Conservation (phyloP, 2,329 filamentous ascomycete genomes). For the Fusarium sp. region DNA sequence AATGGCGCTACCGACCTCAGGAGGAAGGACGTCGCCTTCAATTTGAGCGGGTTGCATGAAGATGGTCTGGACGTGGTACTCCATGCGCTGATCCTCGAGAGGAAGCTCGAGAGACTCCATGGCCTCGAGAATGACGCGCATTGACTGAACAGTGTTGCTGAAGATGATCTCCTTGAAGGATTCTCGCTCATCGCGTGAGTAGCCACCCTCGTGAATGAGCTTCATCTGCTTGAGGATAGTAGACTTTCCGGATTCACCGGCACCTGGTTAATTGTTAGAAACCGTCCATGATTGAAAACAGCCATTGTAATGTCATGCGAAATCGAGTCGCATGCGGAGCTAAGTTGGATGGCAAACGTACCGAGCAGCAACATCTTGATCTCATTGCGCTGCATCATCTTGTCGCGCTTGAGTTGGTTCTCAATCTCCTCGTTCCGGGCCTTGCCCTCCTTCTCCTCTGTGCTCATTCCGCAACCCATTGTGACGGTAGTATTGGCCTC, state of each 20-base stretch:
- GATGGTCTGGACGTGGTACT: slow-evolving; percentile 98
- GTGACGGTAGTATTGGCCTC: slow-evolving; percentile 63
- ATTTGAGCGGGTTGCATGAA: slow-evolving; percentile 99
- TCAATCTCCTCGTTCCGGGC: slow-evolving; percentile 99
- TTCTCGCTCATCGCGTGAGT: slow-evolving; percentile 87
- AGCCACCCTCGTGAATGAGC: slow-evolving; percentile 98
- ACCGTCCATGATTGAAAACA: not conserved
- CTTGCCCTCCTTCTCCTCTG: slow-evolving; percentile 99
- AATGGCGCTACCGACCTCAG: slow-evolving; percentile 93
- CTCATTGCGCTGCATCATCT: slow-evolving; percentile 98
- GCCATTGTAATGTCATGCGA: not conserved
- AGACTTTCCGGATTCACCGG: slow-evolving; percentile 94
- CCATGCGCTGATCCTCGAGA: slow-evolving; percentile 90
- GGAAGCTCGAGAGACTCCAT: slow-evolving; percentile 82
- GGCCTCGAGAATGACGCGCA: slow-evolving; percentile 77
- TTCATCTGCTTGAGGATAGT: slow-evolving; percentile 99
- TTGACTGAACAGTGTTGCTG: slow-evolving; percentile 77
- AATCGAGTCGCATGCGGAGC: not conserved
- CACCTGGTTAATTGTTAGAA: slow-evolving; percentile 70
- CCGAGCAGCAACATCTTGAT: slow-evolving; percentile 99
- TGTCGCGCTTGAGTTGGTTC: slow-evolving; percentile 98
- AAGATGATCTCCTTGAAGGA: slow-evolving; percentile 80
- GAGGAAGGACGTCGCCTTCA: slow-evolving; percentile 92
- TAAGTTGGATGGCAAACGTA: slow-evolving; percentile 57
- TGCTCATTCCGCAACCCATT: slow-evolving; percentile 99